These are phyloP conservation scores for Trichophyton benhamiae DNA, from an alignment of 2,329 filamentous ascomycete genomes.

Conservation along the genomic window DNA sequence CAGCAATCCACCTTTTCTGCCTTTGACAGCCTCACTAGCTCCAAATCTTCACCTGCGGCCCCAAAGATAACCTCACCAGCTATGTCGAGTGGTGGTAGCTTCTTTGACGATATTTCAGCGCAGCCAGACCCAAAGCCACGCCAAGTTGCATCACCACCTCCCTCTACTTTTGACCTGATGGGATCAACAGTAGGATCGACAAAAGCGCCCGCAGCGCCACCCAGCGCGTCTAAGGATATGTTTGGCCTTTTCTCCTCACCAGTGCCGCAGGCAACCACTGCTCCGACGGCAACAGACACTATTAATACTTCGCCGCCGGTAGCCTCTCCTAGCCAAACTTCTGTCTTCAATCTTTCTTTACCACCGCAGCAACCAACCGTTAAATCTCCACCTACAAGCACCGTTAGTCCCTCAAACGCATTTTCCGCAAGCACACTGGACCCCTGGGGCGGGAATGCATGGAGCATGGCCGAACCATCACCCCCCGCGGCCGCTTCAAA, in stretches of 20 bases:
- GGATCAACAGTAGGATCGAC: conserved; percentile 17
- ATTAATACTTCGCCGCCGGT: conserved; percentile 34
- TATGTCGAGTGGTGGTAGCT: conserved; percentile 52
- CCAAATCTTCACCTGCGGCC: conserved; percentile 34
- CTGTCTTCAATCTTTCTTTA: conserved; percentile 70
- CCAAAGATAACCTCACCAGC: conserved; percentile 39
- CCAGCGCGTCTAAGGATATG: conserved; percentile 55
- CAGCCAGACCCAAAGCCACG: conserved; percentile 40
- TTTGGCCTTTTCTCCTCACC: conserved; percentile 57
- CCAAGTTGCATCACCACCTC: conserved; percentile 13
- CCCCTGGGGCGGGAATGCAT: conserved; percentile 79
- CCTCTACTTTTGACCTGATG: conserved; percentile 11
- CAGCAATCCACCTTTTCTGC: conserved; percentile 14
- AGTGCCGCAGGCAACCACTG: conserved; percentile 26
- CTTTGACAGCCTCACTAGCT: conserved; percentile 21
- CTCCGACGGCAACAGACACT: conserved; percentile 23
- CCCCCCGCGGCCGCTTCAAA: conserved; percentile 32
- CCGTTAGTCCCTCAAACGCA: conserved; percentile 31
- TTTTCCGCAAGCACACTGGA: conserved; percentile 41
- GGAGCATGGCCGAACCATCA: conserved; percentile 54
- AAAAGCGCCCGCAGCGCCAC: conserved; percentile 35
- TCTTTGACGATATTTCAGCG: conserved; percentile 63
- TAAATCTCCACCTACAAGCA: conserved; percentile 20
- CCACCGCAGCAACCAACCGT: conserved; percentile 23
- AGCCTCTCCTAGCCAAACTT: conserved; percentile 36